A percentile compares a stretch with the other conserved stretches of the same genome.
phyloP scores from a whole-genome alignment of 2,329 filamentous ascomycete genomes.

The Fusarium pseudocircinatum region DNA sequence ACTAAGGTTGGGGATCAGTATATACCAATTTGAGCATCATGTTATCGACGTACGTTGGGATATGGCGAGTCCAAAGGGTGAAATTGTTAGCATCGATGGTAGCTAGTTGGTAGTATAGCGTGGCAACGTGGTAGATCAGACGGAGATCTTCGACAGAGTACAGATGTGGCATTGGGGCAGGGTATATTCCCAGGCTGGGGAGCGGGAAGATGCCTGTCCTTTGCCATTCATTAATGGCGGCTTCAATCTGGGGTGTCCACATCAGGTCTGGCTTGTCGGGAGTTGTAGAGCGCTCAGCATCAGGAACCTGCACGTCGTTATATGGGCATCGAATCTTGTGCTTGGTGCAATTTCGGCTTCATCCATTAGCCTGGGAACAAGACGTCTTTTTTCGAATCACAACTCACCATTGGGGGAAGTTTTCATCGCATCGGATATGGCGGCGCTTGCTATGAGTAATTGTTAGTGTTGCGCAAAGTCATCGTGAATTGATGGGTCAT shows the following conservation, averaged over 20 bases:
- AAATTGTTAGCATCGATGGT: conserved; percentile 81
- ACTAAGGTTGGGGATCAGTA: conserved; percentile 36
- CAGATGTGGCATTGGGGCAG: conserved; percentile 75
- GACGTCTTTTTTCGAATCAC: neutral
- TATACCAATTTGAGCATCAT: neutral
- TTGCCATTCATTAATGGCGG: conserved; percentile 83
- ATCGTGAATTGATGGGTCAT: conserved; percentile 41
- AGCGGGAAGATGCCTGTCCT: conserved; percentile 87
- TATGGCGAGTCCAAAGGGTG: conserved; percentile 91
- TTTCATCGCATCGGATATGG: conserved; percentile 98
- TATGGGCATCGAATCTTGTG: conserved; percentile 99
- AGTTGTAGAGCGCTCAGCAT: conserved; percentile 68
- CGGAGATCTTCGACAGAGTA: conserved; percentile 83
- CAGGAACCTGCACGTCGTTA: conserved; percentile 79
- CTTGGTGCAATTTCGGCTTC: conserved; percentile 96
- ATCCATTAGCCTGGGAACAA: conserved; percentile 12
- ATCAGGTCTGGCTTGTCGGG: conserved; percentile 76
- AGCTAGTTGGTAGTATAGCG: conserved; percentile 84
- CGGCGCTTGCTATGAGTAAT: conserved; percentile 75
- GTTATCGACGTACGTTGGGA: conserved; percentile 78
- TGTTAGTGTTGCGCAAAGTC: conserved; percentile 9
- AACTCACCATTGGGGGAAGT: conserved; percentile 92
- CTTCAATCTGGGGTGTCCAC: conserved; percentile 88
- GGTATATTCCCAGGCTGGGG: conserved; percentile 79
- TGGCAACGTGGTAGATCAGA: conserved; percentile 89